A percentile compares a stretch with the other conserved stretches of the same genome.
phyloP scores from a whole-genome alignment of 768 basidiomycete species.

The Porphyrellus cyaneotinctus region DNA sequence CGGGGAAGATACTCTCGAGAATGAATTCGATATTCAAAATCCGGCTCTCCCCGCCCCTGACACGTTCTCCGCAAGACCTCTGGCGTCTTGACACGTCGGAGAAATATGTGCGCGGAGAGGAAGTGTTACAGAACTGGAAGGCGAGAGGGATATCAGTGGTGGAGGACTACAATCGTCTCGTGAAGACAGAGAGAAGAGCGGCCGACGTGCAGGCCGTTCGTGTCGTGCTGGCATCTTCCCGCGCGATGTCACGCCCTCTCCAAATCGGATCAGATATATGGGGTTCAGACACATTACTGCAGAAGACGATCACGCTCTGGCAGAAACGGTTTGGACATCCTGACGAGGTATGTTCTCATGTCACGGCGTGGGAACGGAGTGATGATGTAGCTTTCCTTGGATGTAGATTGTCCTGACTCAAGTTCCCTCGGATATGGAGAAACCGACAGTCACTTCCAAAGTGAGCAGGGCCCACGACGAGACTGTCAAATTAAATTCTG shows the following conservation, averaged over 20 bases:
- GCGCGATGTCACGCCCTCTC: conserved; percentile 41
- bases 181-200: conserved; percentile 65
- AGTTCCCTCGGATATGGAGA: conserved; percentile 57
- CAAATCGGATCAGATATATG: conserved; percentile 53
- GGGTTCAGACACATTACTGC: conserved; percentile 62
- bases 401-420: conserved; percentile 74
- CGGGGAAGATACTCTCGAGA: conserved; percentile 72
- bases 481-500: conserved; percentile 63
- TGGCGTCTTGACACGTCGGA: conserved; percentile 95
- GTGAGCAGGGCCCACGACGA: conserved; percentile 40
- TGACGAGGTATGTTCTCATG: conserved; percentile 55
- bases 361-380: not conserved
- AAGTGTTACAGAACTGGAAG: conserved; percentile 76
- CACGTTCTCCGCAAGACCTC: conserved; percentile 81
- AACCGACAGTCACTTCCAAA: conserved; percentile 10
- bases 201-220: conserved; percentile 91
- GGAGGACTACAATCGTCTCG: conserved; percentile 76
- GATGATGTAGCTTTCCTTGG: conserved; percentile 13
- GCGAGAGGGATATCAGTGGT: conserved; percentile 86
- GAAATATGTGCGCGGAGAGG: conserved; percentile 94
- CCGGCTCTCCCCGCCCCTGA: conserved; percentile 75
- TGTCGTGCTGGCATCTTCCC: conserved; percentile 60
- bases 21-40: conserved; percentile 83
- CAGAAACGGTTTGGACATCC: conserved; percentile 73
- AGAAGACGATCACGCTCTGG: conserved; percentile 75